Evolutionary conservation across 495 filamentous ascomycete genomes (phyloP), one percentile per base, ranked within the genome.

Genomic region (Massariosphaeria phaeospora): DNA sequence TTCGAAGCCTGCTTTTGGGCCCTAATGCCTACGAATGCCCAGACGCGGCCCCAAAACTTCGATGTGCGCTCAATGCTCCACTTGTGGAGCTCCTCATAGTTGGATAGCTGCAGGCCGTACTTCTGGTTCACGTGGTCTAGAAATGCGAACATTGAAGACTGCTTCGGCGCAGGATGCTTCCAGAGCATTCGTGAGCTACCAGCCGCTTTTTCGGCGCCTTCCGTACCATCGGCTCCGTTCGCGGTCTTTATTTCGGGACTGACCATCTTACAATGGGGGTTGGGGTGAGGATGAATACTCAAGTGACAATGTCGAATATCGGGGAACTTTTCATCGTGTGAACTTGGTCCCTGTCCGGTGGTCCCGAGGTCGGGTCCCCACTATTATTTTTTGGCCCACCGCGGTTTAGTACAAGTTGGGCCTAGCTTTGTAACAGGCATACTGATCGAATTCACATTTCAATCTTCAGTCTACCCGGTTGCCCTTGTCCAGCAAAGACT

Each of bases 1-100:
- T 44, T 48, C 10, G 25, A 33, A 10, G 30, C 47, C 35, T 26
- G 27, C 13, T 8, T 18, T 13, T 54, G 84, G 13, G 86, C 79
- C 48, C 75, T 80, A 59, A 96, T 78, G 30, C 82, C 80, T 4
- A 82, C 85, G 66, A 84, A 93, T 36, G 85, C 71, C 89, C 89
- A 96, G 7, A 91, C 78, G 57, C 93, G 82, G 17, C 75, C 82
- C 93, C 93, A 98, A 63, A 95, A 93, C 6, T 76, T 68, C 10
- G 80, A 76, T 20, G 88, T 75, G 61, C 94, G 78, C 15, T 83
- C 76, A 45, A 90, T 79, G 48, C 88, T 94, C 93, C 93, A 98
- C 60, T 77, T 72, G 72, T 89, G 85, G 11, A 96, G 76, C 10
- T 79, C 75, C 18, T 83, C 68, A 61, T 95, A 91, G 61, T 75